Base-by-base conservation (phyloP, 2,329 filamentous ascomycete genomes). In the Fusarium begoniae region DNA sequence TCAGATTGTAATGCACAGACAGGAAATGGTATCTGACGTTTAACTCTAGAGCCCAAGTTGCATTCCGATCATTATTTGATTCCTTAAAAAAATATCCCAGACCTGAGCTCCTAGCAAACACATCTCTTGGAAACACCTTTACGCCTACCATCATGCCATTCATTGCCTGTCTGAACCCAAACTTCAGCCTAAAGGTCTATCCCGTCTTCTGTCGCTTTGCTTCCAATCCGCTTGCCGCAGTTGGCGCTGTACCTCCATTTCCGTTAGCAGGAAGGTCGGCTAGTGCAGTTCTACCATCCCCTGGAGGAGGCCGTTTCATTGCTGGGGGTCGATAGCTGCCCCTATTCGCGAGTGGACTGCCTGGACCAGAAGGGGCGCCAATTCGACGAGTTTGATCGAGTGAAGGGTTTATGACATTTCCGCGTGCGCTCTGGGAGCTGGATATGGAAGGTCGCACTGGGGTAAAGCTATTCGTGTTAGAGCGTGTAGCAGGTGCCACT, bases 251-350 rank as follows among this genome's bases (percentile, higher is more conserved):
- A n/a, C 67, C 71, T 24, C 74, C 77, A 28, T 66, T 78, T 17
- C 76, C 80, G 54, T 90, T 90, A 18, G 82, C 83, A 15, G 88
- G 82, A 20, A 90, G 81, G 61, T 90, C 89, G 5, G 84, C 84
- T 54, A 90, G 75, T 5, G 87, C 85, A 17, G 86, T 77, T 66
- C 88, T 83, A 37, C 72, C 66, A n/a, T 81, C 82, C 13, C 63
- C 78, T 3, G 81, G 80, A 44, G 81, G 78, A 7, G 87, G 85
- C 38, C 88, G 82, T 80, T 90, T 90, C 82, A 91, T 88, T 2
- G 89, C 90, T 4, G 87, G 87, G 17, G 89, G 89, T 22, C 86
- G 86, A 73, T 91, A 92, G 73, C 86, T 86, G n/a, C 84, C 83
- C 38, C 90, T 83, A 75, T 91, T 92, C 14, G 83, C 85, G 48